phyloP scores from a whole-genome alignment of 768 basidiomycete species.

The Cystobasidium ongulense region DNA sequence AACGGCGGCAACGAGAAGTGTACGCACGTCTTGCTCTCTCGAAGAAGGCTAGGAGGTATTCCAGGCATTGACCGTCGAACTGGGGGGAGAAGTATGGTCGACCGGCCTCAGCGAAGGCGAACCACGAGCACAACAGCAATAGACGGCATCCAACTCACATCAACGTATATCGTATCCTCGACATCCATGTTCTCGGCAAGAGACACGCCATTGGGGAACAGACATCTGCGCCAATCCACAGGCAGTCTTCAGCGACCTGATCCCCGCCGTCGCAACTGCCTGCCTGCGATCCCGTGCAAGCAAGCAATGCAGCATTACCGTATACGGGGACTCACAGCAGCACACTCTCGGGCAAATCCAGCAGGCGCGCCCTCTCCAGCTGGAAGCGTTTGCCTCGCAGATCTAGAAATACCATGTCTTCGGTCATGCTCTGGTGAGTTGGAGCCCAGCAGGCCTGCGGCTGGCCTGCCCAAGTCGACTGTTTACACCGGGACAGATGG shows the following conservation, averaged over 20 bases:
- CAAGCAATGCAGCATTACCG: neutral
- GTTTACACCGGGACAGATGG: too few relatives aligned
- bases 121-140: too few relatives aligned
- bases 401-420: slow-evolving; percentile 62
- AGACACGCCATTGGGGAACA: slow-evolving; percentile 93
- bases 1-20: neutral
- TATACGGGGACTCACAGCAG: slow-evolving; percentile 57
- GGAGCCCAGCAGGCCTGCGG: neutral
- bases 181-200: neutral
- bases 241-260: neutral
- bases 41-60: slow-evolving; percentile 89
- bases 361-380: slow-evolving; percentile 92
- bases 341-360: slow-evolving; percentile 96
- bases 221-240: slow-evolving; percentile 34
- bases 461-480: too few relatives aligned
- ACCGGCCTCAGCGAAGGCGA: neutral
- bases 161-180: slow-evolving; percentile 8
- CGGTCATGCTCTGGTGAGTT: neutral
- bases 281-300: neutral
- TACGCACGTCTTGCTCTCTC: slow-evolving; percentile 52
- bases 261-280: neutral
- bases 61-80: slow-evolving; percentile 97
- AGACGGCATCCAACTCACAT: neutral
- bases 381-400: slow-evolving; percentile 82
- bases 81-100: slow-evolving; percentile 43